Evolutionary conservation across 2,329 filamentous ascomycete species (phyloP), one percentile per base, ranked within the genome.

Genomic region (Aspergillus spinulosporus): DNA sequence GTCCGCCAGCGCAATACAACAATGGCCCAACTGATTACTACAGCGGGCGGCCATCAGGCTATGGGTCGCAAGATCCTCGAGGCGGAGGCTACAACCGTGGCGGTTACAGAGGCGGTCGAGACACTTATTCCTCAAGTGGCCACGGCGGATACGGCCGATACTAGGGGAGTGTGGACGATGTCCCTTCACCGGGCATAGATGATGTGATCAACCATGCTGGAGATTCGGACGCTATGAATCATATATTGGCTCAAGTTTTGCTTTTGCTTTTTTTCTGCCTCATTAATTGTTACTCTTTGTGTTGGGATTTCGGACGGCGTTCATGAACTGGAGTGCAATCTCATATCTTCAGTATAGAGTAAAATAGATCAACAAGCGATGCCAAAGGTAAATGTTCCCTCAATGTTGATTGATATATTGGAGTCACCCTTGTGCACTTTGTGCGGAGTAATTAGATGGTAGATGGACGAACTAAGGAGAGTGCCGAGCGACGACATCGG

Each of bases 111-210:
- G 66, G 51, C 53, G 66, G 68, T 57, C 68, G 69, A 43, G 66
- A 69, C 52, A 63, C 72, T 44, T 64, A 68, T 58, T 60, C 64
- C 43, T 62, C 64, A n/a, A 64, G 69, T 40, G 66, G 66, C 42
- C 65, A 67, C 52, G 72, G 73, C 59, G 72, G 74, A 54, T 75
- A 76, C 61, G 71, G 71, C 32, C 68, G 73, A 28, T 76, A 76
- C 61, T 72, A 67, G 52, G 14, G 31, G 36, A n/a, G 21, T n/a
- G 15, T 28, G 26, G 26, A 28, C 26, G 39, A 39, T 44, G 12
- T 9, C 14, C 26, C 39, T 43, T 29, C 11, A 43, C 29, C 8
- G 21, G 29, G 45, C 4, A 53, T 39, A 40, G 29, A 36, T 28
- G 45, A 53, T 28, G 29, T 44, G n/a, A 3, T 14, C 15, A 12